Conservation (phyloP, 2,329 filamentous ascomycete species). For the Mycogone perniciosa region DNA sequence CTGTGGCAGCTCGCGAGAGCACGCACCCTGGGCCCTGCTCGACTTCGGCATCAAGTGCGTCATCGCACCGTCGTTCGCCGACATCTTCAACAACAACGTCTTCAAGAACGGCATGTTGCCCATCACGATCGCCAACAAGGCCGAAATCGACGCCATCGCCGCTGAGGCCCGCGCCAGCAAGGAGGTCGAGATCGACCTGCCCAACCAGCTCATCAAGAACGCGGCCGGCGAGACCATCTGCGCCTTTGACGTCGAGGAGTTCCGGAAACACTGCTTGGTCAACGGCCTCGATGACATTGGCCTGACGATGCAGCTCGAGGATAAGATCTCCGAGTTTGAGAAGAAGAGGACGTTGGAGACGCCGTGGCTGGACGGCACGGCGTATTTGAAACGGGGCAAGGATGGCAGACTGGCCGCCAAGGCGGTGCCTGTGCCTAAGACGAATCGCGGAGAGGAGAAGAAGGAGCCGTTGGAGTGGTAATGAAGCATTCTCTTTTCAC, state of each 20-base stretch:
- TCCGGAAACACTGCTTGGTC: constrained; percentile 87
- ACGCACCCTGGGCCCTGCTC: constrained; percentile 92
- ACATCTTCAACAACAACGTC: constrained; percentile 99
- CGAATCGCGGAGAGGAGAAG: constrained; percentile 78
- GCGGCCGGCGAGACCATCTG: constrained; percentile 67
- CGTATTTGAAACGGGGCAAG: constrained; percentile 62
- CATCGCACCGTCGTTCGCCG: constrained; percentile 70
- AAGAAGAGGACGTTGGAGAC: constrained; percentile 66
- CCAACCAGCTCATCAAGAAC: constrained; percentile 75
- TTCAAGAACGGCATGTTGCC: constrained; percentile 99
- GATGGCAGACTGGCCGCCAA: constrained; percentile 51
- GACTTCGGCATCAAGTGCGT: constrained; percentile 95
- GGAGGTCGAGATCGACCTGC: constrained; percentile 85
- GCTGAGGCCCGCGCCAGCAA: constrained; percentile 70
- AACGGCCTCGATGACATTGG: constrained; percentile 96
- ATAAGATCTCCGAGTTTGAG: constrained; percentile 83
- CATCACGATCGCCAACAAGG: constrained; percentile 63
- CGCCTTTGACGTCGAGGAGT: constrained; percentile 82
- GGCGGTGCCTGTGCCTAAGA: constrained; percentile 70
- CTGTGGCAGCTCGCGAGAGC: constrained; percentile 86
- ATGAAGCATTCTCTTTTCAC: constrained; percentile 13
- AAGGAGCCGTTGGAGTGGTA: constrained; percentile 88
- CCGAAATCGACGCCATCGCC: constrained; percentile 62
- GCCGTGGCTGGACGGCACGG: constrained; percentile 85
- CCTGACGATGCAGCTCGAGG: constrained; percentile 84